Evolutionary conservation across 768 basidiomycete genomes (phyloP).

Genomic region (Termitomyces sp.): DNA sequence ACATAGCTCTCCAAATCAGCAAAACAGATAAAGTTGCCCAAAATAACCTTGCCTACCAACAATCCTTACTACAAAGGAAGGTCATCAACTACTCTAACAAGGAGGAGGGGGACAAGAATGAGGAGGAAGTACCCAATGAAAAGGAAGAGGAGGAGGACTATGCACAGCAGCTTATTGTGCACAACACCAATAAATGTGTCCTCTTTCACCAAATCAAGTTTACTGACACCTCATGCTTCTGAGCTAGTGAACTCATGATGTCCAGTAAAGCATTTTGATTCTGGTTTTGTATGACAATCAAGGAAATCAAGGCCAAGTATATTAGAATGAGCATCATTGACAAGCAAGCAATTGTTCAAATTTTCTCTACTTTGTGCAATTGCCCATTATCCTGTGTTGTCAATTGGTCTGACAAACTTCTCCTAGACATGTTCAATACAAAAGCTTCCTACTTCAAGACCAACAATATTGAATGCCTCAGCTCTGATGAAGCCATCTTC

Average conservation of each 20-base stretch:
- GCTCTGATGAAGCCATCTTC: slow-evolving; percentile 3
- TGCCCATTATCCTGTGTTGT: too few relatives aligned
- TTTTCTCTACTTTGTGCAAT: neutral
- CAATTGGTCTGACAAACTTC: neutral
- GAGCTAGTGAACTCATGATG: slow-evolving; percentile 4
- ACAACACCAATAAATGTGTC: slow-evolving; percentile 10
- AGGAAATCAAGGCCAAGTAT: neutral
- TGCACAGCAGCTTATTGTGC: neutral
- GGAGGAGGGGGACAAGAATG: neutral
- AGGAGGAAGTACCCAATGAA: neutral
- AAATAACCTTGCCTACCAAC: neutral
- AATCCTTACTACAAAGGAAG: neutral
- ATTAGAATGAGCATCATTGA: neutral
- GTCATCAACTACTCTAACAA: neutral
- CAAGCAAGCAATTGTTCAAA: neutral
- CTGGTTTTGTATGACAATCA: neutral
- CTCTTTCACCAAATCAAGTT: slow-evolving; percentile 10
- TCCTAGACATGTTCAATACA: neutral
- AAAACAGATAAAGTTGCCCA: neutral
- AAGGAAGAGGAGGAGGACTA: neutral
- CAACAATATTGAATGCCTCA: neutral
- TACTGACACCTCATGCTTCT: neutral
- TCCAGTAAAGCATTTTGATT: neutral
- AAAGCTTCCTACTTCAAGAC: slow-evolving; percentile 6
- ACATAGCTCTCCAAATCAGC: slow-evolving; percentile 9